Conservation (phyloP, 140 eudicot species). For the Cichorium intybus region DNA sequence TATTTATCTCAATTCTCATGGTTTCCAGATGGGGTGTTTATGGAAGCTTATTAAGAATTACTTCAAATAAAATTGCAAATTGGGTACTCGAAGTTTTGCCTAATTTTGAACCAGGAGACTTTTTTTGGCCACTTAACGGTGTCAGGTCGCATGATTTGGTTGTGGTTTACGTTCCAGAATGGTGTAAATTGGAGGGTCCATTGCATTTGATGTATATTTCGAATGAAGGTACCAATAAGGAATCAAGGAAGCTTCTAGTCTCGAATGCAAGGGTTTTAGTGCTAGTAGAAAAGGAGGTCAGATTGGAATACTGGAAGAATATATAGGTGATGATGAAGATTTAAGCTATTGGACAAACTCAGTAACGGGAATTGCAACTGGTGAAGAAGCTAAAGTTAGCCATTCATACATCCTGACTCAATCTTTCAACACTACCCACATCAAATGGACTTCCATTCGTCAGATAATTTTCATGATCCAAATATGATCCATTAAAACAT, state of each 20-base stretch:
- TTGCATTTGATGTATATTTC: slow-evolving; percentile 62
- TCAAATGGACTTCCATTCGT: slow-evolving; percentile 78
- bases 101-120: slow-evolving; percentile 60
- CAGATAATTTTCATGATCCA: slow-evolving; percentile 40
- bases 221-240: slow-evolving; percentile 52
- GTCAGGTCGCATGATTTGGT: slow-evolving; percentile 76
- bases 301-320: slow-evolving; percentile 73
- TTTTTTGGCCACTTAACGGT: slow-evolving; percentile 88
- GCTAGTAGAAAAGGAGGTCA: slow-evolving; percentile 89
- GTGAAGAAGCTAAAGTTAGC: slow-evolving; percentile 64
- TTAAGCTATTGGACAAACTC: slow-evolving; percentile 79
- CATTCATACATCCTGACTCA: slow-evolving; percentile 81
- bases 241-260: slow-evolving; percentile 49
- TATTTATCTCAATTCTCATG: slow-evolving; percentile 42
- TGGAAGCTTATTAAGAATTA: slow-evolving; percentile 50
- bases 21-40: slow-evolving; percentile 65
- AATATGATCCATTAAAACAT: background rate
- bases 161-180: slow-evolving; percentile 78
- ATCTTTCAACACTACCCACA: slow-evolving; percentile 73
- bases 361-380: slow-evolving; percentile 58
- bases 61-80: slow-evolving; percentile 36
- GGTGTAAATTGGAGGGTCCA: slow-evolving; percentile 51
- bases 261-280: slow-evolving; percentile 83
- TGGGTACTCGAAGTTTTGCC: slow-evolving; percentile 63
- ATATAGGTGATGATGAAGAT: slow-evolving; percentile 49